Percentiles rank a stretch among this genome's conserved stretches.
phyloP scores from a whole-genome alignment of 208 protist species.

The Strigomonas galati region DNA sequence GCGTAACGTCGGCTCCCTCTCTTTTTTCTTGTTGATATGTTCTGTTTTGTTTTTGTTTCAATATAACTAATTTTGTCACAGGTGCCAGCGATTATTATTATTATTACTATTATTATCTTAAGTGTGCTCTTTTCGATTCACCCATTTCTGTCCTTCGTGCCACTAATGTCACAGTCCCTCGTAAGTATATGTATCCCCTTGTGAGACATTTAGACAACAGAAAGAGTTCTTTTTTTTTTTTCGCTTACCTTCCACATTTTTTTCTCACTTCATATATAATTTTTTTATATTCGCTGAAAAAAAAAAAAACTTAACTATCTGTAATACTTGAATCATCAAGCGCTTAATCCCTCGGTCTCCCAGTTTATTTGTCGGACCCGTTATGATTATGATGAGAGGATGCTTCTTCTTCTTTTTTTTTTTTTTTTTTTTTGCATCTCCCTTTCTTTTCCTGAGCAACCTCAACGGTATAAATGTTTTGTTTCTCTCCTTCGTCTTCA shows the following conservation, averaged over 20 bases:
- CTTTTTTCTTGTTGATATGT: constrained; percentile 6
- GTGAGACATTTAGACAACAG: neutral
- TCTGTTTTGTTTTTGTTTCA: neutral
- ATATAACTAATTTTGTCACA: neutral
- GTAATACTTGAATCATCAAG: no score
- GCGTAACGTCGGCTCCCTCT: no score
- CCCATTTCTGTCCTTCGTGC: no score
- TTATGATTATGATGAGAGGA: no score
- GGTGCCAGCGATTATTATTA: no score
- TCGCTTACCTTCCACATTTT: neutral
- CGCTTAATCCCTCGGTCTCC: no score
- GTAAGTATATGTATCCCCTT: neutral
- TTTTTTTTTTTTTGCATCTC: constrained; percentile 2
- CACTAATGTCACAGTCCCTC: no score
- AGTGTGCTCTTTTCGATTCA: neutral
- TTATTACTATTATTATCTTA: constrained; percentile 8
- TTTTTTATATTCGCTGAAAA: neutral
- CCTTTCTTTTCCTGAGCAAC: no score
- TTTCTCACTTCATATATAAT: neutral
- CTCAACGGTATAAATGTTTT: no score
- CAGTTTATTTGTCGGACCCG: no score
- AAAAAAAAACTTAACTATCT: neutral
- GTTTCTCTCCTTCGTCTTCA: no score
- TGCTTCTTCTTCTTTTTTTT: constrained; percentile 8
- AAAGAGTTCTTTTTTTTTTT: neutral